Evolutionary conservation across 352 stramenopile species (phyloP), one percentile per base, ranked within the genome.

Genomic region (Phytophthora pini): DNA sequence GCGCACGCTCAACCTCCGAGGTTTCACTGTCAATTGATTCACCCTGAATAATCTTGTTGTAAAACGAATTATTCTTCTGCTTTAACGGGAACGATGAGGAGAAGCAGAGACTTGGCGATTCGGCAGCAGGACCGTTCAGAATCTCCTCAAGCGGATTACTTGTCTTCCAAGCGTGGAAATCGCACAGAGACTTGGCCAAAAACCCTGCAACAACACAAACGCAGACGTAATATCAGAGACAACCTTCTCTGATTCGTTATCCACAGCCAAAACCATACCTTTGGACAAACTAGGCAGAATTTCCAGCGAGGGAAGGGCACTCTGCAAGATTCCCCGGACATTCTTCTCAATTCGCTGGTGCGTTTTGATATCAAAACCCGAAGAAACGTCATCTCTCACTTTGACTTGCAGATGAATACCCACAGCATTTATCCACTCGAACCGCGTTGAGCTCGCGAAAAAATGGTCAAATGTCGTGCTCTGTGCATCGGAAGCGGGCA

Each of bases 401-500:
- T 70, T 68, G 2, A 67, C 58, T 43, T 79, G 51, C n/a, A 83
- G 26, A 65, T 84, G 74, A 47, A 88, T 56, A 12, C 79, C 79
- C 12, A 77, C 72, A 0, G 56, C 50, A 52, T 76, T 66, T 4
- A 57, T 54, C 5, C 41, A 39, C 27, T 68, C 56, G 15, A 86
- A 61, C 7, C 38, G 58, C n/a, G 61, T 34, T 3, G 74, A 74
- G 7, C 49, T 62, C 4, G 62, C 59, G 48, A 84, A 63, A 17
- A 77, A 51, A 2, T 36, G 58, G 51, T 81, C 60, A 41, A 84
- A 86, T 5, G 75, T 78, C 15, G 72, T 74, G 44, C 77, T 88
- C 4, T 51, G 39, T 2, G 27, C 26, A 20, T 67, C 41, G 15
- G 41, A 56, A 39, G 61, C 36, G 24, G 66, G 66, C 2, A 78